Base-by-base conservation (phyloP, 148 eudicot genomes). In the Amaranthus cruentus region DNA sequence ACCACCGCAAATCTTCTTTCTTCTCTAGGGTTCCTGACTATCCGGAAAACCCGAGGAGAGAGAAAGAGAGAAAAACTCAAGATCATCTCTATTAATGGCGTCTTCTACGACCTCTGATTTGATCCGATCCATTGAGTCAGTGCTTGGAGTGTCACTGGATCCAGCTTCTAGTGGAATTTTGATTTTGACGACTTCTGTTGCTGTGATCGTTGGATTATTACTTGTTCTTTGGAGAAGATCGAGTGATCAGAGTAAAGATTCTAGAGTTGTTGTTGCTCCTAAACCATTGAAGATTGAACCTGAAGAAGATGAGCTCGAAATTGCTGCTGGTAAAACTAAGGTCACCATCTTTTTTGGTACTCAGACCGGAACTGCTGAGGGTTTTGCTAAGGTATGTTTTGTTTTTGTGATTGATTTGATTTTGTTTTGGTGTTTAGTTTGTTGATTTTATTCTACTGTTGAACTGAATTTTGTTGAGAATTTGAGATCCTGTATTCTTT, bases 301-400 rank as follows among this genome's bases (percentile, higher is more conserved):
- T 15, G 84, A 81, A 15, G 92, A 89, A 18, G 88, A 81, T 58
- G 97, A 87, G 65, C 78, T 63, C 11, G 97, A 85, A 46, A 57
- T 77, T 10, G 89, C 72, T 62, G 62, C 83, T 46, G 92, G 88
- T 14, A 92, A 88, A 75, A 85, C 81, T 57, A 89, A 81, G 78
- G 84, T 92, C 43, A 75, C 87, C 7, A 65, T 92, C 1, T 83
- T 92, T 58, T 92, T 85, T 50, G 97, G 97, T 2, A 89, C 97
- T 54, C 97, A 92, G 63, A 92, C 97, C 59, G 97, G 97, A 6
- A 92, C 97, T 18, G 95, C 97, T 11, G 97, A 92, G 80, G 97
- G 97, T 0, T 92, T 92, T 38, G 97, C 97, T 55, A 92, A 92
- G 97, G 97, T 91, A 60, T 62, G 6, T 64, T 73, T 58, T 21